Evolutionary conservation across 208 protist genomes (phyloP).

Genomic region (Crithidia bombi): DNA sequence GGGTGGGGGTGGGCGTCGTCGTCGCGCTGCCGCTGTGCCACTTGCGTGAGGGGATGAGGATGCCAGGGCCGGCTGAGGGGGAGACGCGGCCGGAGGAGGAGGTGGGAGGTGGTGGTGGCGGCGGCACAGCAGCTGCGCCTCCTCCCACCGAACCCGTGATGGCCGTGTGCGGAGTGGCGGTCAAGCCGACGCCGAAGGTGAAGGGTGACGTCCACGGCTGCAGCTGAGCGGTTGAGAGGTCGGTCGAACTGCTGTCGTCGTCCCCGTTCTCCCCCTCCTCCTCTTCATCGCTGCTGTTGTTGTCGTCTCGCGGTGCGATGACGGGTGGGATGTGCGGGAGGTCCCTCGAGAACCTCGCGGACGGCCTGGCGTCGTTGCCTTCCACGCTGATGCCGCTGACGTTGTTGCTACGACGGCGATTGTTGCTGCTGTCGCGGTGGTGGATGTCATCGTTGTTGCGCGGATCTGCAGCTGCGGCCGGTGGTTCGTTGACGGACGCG

Average conservation of each 20-base stretch:
- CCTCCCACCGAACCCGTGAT: too few species aligned
- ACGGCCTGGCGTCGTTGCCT: neutral
- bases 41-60: slow-evolving; percentile 20
- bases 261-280: neutral
- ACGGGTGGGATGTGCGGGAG: neutral
- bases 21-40: slow-evolving; percentile 4
- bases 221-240: slow-evolving; percentile 3
- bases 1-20: slow-evolving; percentile 4
- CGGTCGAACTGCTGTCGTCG: slow-evolving; percentile 1
- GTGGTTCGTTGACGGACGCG: neutral
- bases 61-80: slow-evolving; percentile 12
- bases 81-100: neutral
- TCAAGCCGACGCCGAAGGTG: neutral
- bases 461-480: neutral
- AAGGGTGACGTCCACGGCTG: slow-evolving; percentile 3
- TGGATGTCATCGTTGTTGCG: neutral
- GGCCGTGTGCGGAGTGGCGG: neutral
- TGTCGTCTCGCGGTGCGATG: neutral
- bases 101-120: neutral
- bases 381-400: neutral
- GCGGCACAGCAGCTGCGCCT: too few species aligned
- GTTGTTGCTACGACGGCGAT: neutral
- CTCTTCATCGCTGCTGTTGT: neutral
- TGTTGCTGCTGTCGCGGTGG: neutral
- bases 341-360: neutral